These are phyloP conservation scores for Murraya koenigii DNA, from an alignment of 345 rosid genomes.

Conservation along the genomic window DNA sequence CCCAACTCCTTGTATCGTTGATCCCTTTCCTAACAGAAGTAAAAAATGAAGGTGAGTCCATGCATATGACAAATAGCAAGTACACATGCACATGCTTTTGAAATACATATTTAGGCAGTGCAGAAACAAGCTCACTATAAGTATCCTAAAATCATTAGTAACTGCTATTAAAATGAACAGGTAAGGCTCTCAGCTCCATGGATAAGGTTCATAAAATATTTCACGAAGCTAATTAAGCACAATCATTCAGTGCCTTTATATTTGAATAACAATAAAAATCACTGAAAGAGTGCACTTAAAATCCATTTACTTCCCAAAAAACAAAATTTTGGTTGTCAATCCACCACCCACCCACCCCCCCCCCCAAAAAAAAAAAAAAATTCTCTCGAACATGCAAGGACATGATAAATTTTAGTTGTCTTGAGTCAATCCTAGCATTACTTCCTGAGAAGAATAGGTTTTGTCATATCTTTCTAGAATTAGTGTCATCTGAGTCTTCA, in stretches of 20 bases:
- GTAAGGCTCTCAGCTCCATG: neutral
- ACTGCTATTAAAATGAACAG: neutral
- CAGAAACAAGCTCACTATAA: neutral
- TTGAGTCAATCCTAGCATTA: neutral
- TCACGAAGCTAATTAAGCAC: neutral
- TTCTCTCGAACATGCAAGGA: neutral
- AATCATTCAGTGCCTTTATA: neutral
- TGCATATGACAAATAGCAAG: neutral
- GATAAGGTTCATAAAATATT: neutral
- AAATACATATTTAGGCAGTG: neutral
- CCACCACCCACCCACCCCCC: neutral
- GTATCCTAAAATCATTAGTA: neutral
- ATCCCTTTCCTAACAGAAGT: constrained; percentile 69
- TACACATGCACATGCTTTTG: neutral
- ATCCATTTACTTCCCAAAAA: neutral
- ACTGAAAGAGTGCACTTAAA: neutral
- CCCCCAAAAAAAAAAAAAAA: neutral
- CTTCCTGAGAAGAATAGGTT: neutral
- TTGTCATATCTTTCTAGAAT: neutral
- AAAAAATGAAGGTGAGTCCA: constrained; percentile 15
- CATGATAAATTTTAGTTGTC: neutral
- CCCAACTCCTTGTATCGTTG: constrained; percentile 96
- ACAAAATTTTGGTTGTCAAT: too few relatives aligned
- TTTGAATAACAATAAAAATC: neutral
- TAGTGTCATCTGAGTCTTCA: neutral